A percentile compares a stretch with the other conserved stretches of the same genome.
Evolutionary conservation across 164 flowering plant genomes (phyloP).

Genomic region (Stephania cephalantha): DNA sequence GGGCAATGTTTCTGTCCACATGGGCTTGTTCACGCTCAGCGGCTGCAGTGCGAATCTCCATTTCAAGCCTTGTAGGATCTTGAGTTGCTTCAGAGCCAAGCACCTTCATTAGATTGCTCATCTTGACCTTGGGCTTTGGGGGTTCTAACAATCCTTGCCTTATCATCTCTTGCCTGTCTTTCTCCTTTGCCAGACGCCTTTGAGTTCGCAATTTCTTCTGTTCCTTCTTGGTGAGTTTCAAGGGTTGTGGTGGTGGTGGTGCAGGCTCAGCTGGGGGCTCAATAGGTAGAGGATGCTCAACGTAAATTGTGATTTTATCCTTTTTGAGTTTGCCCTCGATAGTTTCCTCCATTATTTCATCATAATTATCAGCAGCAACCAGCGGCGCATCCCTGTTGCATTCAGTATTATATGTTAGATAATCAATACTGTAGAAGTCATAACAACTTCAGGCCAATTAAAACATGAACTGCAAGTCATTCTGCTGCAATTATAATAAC

Average conservation of each 20-base stretch:
- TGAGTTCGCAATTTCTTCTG: constrained; percentile 97
- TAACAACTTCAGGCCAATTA: too few species aligned
- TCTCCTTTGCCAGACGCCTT: constrained; percentile 78
- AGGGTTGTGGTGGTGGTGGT: constrained; percentile 94
- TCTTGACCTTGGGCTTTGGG: constrained; percentile 88
- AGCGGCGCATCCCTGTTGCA: constrained; percentile 68
- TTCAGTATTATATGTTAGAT: constrained; percentile 9
- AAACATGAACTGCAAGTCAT: too few species aligned
- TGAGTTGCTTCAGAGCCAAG: constrained; percentile 98
- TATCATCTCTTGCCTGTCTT: constrained; percentile 95
- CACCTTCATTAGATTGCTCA: constrained; percentile 97
- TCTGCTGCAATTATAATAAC: too few species aligned
- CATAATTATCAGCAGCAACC: constrained; percentile 49
- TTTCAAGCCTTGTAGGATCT: constrained; percentile 93
- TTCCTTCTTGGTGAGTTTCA: constrained; percentile 89
- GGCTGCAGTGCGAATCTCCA: constrained; percentile 91
- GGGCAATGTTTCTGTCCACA: constrained; percentile 85
- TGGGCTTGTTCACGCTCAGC: constrained; percentile 99
- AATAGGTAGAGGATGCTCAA: constrained; percentile 93
- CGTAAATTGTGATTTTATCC: constrained; percentile 75
- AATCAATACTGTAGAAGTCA: neutral
- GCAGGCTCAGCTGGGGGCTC: constrained; percentile 97
- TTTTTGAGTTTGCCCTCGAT: constrained; percentile 45
- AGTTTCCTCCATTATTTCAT: constrained; percentile 31
- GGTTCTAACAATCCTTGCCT: constrained; percentile 93